Percentiles rank a stretch among this genome's conserved stretches.
Evolutionary conservation across 1,139 yeast species (phyloP).

Genomic region (Pneumocystis oryctolagi): DNA sequence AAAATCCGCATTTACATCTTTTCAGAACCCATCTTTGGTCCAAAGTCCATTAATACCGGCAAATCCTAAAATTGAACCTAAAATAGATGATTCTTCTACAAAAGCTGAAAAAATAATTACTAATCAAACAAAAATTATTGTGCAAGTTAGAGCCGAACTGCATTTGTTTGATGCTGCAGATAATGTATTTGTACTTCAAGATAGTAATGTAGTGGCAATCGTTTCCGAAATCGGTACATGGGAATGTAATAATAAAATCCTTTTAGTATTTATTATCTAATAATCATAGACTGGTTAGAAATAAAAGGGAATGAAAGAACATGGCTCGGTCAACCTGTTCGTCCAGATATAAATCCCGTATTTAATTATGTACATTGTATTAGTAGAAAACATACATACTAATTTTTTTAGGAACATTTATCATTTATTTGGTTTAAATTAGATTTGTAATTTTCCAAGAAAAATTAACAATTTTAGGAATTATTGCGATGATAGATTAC

Average conservation of each 20-base stretch:
- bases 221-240: slow-evolving; percentile 39
- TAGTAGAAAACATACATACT: not conserved
- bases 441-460: not conserved
- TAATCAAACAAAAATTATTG: slow-evolving; percentile 14
- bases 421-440: slow-evolving; percentile 40
- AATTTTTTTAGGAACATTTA: slow-evolving; percentile 24
- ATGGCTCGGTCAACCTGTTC: slow-evolving; percentile 33
- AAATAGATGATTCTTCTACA: not conserved
- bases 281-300: slow-evolving; percentile 29
- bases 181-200: slow-evolving; percentile 38
- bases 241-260: slow-evolving; percentile 23
- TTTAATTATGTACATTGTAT: slow-evolving; percentile 31
- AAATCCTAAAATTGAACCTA: not conserved
- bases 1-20: slow-evolving; percentile 7
- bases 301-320: slow-evolving; percentile 24
- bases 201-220: slow-evolving; percentile 24
- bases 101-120: not conserved
- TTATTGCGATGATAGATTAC: slow-evolving; percentile 28
- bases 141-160: slow-evolving; percentile 27
- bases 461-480: slow-evolving; percentile 24
- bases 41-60: slow-evolving; percentile 8
- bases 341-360: slow-evolving; percentile 45
- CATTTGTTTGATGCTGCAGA: slow-evolving; percentile 42
- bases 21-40: slow-evolving; percentile 5
- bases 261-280: slow-evolving; percentile 6